Evolutionary conservation across 1,284 basidiomycete species (phyloP).

Genomic region (Cutaneotrichosporon curvatum): DNA sequence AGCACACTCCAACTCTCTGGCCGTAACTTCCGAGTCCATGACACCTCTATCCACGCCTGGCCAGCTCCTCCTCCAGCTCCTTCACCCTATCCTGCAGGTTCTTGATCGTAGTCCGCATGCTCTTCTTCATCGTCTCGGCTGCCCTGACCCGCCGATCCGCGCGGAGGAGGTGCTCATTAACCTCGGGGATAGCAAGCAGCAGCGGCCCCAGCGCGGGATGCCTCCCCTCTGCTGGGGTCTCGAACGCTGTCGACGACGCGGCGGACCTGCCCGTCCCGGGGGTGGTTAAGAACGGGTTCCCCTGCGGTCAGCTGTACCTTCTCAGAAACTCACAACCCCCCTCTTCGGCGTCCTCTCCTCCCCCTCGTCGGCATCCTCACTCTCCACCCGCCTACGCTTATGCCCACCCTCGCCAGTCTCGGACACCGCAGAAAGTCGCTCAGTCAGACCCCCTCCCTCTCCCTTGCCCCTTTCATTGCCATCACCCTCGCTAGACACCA

Average conservation of each 20-base stretch:
- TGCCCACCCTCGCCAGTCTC: constrained; percentile 1
- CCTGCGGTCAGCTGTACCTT: not conserved
- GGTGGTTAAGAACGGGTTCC: constrained; percentile 12
- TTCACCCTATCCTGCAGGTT: constrained; percentile 27
- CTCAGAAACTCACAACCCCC: not conserved
- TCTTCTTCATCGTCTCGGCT: constrained; percentile 34
- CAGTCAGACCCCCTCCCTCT: no score
- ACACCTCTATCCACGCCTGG: no score
- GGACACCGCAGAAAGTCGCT: no score
- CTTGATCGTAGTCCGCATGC: constrained; percentile 33
- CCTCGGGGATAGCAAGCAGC: constrained; percentile 20
- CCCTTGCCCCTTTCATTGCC: no score
- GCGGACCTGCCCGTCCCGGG: not conserved
- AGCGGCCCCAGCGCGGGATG: constrained; percentile 27
- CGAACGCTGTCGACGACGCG: not conserved
- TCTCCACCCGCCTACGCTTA: constrained; percentile 4
- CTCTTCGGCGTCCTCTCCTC: constrained; percentile 1
- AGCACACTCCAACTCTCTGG: not conserved
- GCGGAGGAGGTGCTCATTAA: constrained; percentile 34
- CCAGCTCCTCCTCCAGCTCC: constrained; percentile 14
- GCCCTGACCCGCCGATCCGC: constrained; percentile 36
- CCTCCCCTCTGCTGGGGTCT: not conserved
- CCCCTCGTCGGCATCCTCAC: not conserved
- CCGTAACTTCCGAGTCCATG: no score
- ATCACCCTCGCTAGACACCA: not conserved